Conservation (phyloP, 164 flowering plant species). For the Houttuynia cordata region DNA sequence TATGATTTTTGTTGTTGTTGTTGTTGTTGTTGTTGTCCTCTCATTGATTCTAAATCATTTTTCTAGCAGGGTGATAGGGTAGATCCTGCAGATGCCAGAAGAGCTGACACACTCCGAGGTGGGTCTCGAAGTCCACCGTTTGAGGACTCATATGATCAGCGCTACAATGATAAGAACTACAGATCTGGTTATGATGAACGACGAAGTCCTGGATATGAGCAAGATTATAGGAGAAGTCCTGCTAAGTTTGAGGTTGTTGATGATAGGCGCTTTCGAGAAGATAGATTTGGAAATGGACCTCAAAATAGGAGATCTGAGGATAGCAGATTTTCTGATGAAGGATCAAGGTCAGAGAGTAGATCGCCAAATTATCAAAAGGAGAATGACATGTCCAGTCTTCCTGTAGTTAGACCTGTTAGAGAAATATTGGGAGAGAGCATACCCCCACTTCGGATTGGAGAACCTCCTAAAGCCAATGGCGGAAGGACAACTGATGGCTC, state of each 20-base stretch:
- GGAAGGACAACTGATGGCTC: conserved; percentile 36
- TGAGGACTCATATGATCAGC: conserved; percentile 62
- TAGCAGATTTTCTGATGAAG: conserved; percentile 45
- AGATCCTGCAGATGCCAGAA: conserved; percentile 44
- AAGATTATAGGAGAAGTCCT: conserved; percentile 62
- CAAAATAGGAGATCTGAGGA: conserved; percentile 43
- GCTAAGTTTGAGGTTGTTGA: conserved; percentile 57
- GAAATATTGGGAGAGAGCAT: conserved; percentile 85
- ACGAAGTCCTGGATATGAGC: conserved; percentile 77
- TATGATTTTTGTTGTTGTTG: not conserved
- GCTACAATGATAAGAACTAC: conserved; percentile 36
- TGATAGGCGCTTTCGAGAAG: conserved; percentile 77
- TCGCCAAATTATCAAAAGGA: conserved; percentile 66
- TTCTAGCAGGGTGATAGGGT: conserved; percentile 58
- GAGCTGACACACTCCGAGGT: conserved; percentile 34
- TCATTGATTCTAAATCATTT: not conserved
- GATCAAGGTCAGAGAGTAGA: conserved; percentile 38
- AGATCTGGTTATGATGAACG: conserved; percentile 34
- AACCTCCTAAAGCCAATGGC: conserved; percentile 74
- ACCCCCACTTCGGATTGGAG: conserved; percentile 63
- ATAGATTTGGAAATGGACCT: conserved; percentile 70
- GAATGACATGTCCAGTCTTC: conserved; percentile 47
- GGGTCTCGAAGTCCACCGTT: conserved; percentile 82
- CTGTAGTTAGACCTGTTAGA: conserved; percentile 76
- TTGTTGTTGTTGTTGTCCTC: not conserved